These are phyloP conservation scores for Hirsutella rhossiliensis DNA, from an alignment of 2,329 filamentous ascomycete genomes.

Conservation along the genomic window DNA sequence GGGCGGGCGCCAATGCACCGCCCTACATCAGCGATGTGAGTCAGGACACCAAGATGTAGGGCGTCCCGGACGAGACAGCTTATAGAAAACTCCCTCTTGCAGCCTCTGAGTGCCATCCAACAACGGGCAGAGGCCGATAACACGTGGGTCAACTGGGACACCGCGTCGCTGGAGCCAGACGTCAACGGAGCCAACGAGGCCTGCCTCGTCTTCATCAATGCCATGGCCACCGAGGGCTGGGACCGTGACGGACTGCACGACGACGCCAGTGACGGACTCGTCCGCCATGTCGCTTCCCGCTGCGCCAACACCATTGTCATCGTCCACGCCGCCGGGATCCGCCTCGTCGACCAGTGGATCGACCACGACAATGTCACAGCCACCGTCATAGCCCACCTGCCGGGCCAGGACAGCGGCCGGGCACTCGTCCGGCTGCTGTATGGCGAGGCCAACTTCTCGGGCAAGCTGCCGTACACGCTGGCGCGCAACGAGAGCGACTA, in stretches of 20 bases:
- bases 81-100: background rate
- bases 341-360: conserved; percentile 52
- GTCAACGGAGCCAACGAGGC: conserved; percentile 37
- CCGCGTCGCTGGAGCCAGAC: conserved; percentile 16
- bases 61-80: background rate
- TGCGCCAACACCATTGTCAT: conserved; percentile 53
- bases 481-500: conserved; percentile 42
- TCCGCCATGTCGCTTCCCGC: conserved; percentile 44
- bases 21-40: conserved; percentile 36
- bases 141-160: conserved; percentile 42
- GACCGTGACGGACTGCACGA: conserved; percentile 56
- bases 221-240: conserved; percentile 67
- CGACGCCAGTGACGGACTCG: conserved; percentile 49
- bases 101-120: conserved; percentile 47
- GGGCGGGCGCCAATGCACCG: conserved; percentile 37
- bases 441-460: conserved; percentile 39
- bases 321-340: conserved; percentile 50
- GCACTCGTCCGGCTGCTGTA: conserved; percentile 45
- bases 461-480: conserved; percentile 52
- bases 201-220: conserved; percentile 74
- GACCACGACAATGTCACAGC: conserved; percentile 54
- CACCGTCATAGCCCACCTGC: conserved; percentile 49
- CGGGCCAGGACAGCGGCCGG: conserved; percentile 52
- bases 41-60: background rate
- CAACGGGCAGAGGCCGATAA: conserved; percentile 37